Conservation (phyloP, 306 rosid species). For the Albizia julibrissin region DNA sequence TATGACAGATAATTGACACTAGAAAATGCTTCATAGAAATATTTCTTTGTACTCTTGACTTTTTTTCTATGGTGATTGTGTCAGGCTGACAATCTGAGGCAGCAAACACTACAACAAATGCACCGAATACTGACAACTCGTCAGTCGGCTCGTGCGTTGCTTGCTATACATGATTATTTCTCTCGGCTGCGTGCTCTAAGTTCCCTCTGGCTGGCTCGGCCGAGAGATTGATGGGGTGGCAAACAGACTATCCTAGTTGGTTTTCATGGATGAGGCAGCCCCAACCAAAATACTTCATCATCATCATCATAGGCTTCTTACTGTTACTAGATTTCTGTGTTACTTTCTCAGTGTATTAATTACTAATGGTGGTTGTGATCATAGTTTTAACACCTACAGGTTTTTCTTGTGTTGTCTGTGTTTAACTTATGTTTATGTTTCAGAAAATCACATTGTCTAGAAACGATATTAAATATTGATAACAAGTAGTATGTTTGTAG, state of each 20-base stretch:
- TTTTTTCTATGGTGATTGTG: neutral
- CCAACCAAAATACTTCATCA: neutral
- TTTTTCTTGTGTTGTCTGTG: constrained; percentile 21
- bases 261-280: constrained; percentile 22
- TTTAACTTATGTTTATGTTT: constrained; percentile 22
- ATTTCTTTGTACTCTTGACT: neutral
- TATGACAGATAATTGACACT: neutral
- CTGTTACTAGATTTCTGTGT: neutral
- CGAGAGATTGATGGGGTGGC: constrained; percentile 60
- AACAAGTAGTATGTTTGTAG: neutral
- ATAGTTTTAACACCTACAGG: neutral
- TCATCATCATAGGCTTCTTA: constrained; percentile 27
- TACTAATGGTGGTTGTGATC: neutral
- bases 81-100: constrained; percentile 96
- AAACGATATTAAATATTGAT: neutral
- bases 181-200: constrained; percentile 92
- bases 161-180: constrained; percentile 87
- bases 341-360: neutral
- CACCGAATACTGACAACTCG: constrained; percentile 91
- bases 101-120: constrained; percentile 96
- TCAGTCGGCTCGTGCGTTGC: constrained; percentile 95
- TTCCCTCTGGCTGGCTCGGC: constrained; percentile 98
- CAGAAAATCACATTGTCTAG: constrained; percentile 28
- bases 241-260: neutral
- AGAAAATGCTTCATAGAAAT: neutral